Evolutionary conservation across 2,329 filamentous ascomycete species (phyloP).

Genomic region (Biscogniauxia mediterranea): DNA sequence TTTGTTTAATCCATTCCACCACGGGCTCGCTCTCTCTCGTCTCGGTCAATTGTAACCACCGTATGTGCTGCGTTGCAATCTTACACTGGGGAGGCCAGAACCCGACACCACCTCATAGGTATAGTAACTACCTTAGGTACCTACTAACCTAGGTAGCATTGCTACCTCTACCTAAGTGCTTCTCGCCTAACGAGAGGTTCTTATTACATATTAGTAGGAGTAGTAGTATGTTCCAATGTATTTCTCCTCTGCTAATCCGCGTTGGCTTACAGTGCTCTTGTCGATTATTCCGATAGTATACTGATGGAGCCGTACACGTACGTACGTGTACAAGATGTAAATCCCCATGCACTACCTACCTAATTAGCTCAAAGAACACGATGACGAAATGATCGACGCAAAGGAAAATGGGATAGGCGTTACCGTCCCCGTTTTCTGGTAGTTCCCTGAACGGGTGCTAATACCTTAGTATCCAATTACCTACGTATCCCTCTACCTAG

Average conservation of each 20-base stretch:
- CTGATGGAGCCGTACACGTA: too few species aligned
- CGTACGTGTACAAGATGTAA: background rate
- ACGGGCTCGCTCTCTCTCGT: conserved; percentile 5
- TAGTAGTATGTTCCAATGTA: too few species aligned
- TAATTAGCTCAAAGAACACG: conserved; percentile 1
- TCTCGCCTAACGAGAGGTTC: too few species aligned
- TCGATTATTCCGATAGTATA: too few species aligned
- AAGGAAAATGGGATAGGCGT: conserved; percentile 2
- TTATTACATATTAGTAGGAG: too few species aligned
- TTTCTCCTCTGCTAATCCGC: too few species aligned
- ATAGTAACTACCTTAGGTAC: too few species aligned
- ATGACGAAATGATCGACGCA: conserved; percentile 17
- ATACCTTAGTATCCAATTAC: too few species aligned
- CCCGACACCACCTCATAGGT: too few species aligned
- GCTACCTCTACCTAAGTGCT: too few species aligned
- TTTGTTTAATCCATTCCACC: conserved; percentile 1
- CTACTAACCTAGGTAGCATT: too few species aligned
- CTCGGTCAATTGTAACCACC: conserved; percentile 8
- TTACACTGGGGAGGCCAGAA: background rate
- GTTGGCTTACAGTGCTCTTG: too few species aligned
- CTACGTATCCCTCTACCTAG: background rate
- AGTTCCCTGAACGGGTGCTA: background rate
- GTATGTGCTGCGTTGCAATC: background rate
- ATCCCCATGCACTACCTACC: background rate
- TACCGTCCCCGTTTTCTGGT: background rate